Evolutionary conservation across 805 yeast genomes (phyloP).

Genomic region (Brettanomyces nanus): DNA sequence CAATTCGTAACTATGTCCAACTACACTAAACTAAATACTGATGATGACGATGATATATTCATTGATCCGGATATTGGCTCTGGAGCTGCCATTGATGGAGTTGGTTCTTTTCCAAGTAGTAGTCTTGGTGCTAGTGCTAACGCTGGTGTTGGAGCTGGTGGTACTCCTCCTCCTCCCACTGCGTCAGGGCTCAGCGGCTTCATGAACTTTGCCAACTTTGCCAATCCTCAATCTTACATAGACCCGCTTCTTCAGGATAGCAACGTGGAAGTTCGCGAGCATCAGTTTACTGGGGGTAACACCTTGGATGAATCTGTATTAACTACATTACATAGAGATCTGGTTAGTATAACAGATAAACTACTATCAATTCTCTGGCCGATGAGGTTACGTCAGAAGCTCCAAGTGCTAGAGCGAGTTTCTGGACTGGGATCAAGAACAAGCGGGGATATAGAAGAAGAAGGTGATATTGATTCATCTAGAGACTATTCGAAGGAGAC

Average conservation of each 20-base stretch:
- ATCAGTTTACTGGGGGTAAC: constrained; percentile 50
- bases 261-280: constrained; percentile 30
- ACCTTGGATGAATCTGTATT: constrained; percentile 50
- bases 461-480: constrained; percentile 11
- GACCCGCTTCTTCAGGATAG: constrained; percentile 19
- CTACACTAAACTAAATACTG: constrained; percentile 1
- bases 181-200: constrained; percentile 7
- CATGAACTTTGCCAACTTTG: constrained; percentile 25
- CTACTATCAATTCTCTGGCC: constrained; percentile 31
- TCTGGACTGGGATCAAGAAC: constrained; percentile 13
- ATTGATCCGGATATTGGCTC: constrained; percentile 27
- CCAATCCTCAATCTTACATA: constrained; percentile 24
- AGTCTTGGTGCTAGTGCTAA: not conserved
- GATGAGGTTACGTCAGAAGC: constrained; percentile 23
- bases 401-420: constrained; percentile 17
- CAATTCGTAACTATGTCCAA: not conserved
- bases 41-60: constrained; percentile 24
- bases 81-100: constrained; percentile 12
- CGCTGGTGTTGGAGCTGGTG: not conserved
- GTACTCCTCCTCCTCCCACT: constrained; percentile 3
- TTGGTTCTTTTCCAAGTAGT: too few relatives aligned
- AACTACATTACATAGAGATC: constrained; percentile 34
- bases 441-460: constrained; percentile 7
- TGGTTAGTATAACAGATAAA: constrained; percentile 27
- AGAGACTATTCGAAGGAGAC: constrained; percentile 29